These are phyloP conservation scores for Lactarius hengduanensis DNA, from an alignment of 768 basidiomycete genomes.

Conservation along the genomic window DNA sequence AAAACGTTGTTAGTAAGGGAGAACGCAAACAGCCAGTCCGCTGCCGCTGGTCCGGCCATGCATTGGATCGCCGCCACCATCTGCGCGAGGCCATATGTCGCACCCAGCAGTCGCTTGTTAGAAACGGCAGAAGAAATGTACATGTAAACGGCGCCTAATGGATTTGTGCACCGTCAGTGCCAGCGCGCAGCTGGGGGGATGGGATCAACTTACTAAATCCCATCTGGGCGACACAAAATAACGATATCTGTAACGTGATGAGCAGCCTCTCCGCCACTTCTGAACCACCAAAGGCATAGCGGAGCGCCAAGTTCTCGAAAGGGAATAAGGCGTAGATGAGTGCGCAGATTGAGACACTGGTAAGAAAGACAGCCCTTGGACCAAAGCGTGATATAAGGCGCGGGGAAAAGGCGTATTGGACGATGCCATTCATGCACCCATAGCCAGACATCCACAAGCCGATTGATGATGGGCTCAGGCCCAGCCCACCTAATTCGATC, in stretches of 20 bases:
- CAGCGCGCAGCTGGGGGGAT: background rate
- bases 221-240: background rate
- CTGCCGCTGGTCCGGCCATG: slow-evolving; percentile 50
- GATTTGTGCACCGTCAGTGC: background rate
- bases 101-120: slow-evolving; percentile 60
- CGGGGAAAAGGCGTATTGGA: slow-evolving; percentile 41
- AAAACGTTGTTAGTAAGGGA: slow-evolving; percentile 42
- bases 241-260: background rate
- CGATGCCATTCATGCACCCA: slow-evolving; percentile 39
- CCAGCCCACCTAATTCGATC: slow-evolving; percentile 31
- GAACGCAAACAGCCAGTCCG: slow-evolving; percentile 64
- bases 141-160: slow-evolving; percentile 62
- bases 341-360: slow-evolving; percentile 31
- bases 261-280: background rate
- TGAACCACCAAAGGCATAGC: background rate
- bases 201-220: background rate
- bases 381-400: slow-evolving; percentile 38
- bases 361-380: slow-evolving; percentile 35
- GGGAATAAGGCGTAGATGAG: slow-evolving; percentile 34
- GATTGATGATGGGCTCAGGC: slow-evolving; percentile 39
- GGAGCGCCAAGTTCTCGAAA: slow-evolving; percentile 8
- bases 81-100: slow-evolving; percentile 58
- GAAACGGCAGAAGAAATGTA: slow-evolving; percentile 64
- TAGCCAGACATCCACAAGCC: slow-evolving; percentile 38
- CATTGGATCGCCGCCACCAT: slow-evolving; percentile 39